Conservation (phyloP, 805 yeast species). For the Maudiozyma bulderi region DNA sequence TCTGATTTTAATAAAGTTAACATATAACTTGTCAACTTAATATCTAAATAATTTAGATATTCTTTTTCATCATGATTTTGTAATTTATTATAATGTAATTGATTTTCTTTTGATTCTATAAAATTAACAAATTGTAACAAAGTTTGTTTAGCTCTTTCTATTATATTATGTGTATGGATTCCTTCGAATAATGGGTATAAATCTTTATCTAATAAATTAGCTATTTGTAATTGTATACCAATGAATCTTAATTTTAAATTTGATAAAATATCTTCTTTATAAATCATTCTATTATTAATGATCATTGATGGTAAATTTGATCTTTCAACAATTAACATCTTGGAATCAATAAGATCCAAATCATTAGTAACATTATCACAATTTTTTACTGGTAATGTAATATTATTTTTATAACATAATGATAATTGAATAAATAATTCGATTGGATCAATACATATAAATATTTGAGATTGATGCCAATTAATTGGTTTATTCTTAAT, state of each 20-base stretch:
- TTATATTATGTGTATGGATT: neutral
- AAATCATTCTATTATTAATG: neutral
- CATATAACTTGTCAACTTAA: neutral
- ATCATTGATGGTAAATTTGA: neutral
- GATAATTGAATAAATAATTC: conserved; percentile 41
- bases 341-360: neutral
- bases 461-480: neutral
- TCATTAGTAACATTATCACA: neutral
- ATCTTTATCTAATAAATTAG: neutral
- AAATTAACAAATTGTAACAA: neutral
- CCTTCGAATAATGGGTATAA: neutral
- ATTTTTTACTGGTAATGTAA: conserved; percentile 23
- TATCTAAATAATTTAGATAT: neutral
- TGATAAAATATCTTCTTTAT: neutral
- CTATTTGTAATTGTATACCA: neutral
- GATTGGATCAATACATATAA: conserved; percentile 31
- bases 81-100: neutral
- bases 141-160: neutral
- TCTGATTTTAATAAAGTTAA: neutral
- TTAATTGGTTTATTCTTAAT: neutral
- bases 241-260: neutral
- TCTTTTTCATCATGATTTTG: neutral
- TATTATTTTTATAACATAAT: conserved; percentile 33
- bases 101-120: neutral
- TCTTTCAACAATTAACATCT: neutral